Conservation (phyloP, 2,329 filamentous ascomycete species). For the Penicillium aurantiogriseum region DNA sequence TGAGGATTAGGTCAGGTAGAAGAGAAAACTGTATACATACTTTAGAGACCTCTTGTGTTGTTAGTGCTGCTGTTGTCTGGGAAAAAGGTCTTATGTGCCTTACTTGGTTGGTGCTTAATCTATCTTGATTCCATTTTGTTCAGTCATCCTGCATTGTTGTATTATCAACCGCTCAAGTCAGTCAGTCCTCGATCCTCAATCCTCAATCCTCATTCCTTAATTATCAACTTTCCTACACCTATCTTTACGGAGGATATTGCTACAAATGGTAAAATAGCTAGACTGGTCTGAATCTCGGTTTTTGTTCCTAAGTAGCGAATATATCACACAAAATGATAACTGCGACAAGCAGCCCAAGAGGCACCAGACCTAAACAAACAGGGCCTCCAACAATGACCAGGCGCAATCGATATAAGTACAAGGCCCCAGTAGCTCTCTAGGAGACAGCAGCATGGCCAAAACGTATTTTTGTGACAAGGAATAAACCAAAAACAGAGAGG, state of each 20-base stretch:
- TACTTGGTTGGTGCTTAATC: constrained; percentile 25
- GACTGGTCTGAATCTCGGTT: constrained; percentile 13
- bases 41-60: constrained; percentile 34
- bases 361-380: not conserved
- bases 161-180: constrained; percentile 3
- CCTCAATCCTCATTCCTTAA: constrained; percentile 6
- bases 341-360: not conserved
- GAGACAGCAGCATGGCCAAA: constrained; percentile 15
- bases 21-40: constrained; percentile 43
- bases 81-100: constrained; percentile 27
- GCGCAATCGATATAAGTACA: constrained; percentile 30
- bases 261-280: not conserved
- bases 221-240: not conserved
- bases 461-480: constrained; percentile 20
- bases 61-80: constrained; percentile 30
- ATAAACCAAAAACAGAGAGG: constrained; percentile 2
- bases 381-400: constrained; percentile 13
- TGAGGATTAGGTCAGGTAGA: constrained; percentile 25
- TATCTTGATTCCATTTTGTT: constrained; percentile 20
- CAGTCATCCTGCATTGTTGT: constrained; percentile 17
- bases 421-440: constrained; percentile 17
- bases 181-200: not conserved
- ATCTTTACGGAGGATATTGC: not conserved
- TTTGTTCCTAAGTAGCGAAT: constrained; percentile 7
- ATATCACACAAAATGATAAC: constrained; percentile 8